These are phyloP conservation scores for Durusdinium trenchii DNA, from an alignment of 73 alveolate genomes.

Conservation along the genomic window DNA sequence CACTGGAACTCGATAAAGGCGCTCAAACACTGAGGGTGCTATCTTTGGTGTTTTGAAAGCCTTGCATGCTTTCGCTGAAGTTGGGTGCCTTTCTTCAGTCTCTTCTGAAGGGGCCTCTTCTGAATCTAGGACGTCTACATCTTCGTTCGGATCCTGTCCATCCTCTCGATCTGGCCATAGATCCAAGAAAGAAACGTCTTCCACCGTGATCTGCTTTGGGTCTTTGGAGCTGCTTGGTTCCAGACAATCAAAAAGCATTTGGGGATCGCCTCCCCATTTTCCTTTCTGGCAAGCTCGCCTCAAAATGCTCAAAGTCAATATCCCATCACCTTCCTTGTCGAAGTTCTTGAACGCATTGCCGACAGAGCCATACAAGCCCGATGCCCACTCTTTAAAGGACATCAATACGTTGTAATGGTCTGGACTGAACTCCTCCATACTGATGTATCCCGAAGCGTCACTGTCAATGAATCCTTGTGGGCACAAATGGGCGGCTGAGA, in stretches of 20 bases:
- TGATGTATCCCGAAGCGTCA: conserved; percentile 87
- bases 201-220: conserved; percentile 52
- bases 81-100: too few species aligned
- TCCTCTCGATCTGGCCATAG: conserved; percentile 79
- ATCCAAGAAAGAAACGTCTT: conserved; percentile 57
- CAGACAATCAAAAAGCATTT: conserved; percentile 37
- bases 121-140: not conserved
- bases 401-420: conserved; percentile 70
- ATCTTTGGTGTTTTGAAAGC: not conserved
- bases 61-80: too few species aligned
- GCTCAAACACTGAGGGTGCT: conserved; percentile 51
- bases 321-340: conserved; percentile 84
- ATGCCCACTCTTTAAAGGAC: conserved; percentile 89
- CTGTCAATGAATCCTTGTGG: conserved; percentile 69
- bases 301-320: conserved; percentile 53
- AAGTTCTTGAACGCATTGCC: conserved; percentile 87
- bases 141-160: not conserved
- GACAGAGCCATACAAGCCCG: conserved; percentile 66
- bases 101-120: not conserved
- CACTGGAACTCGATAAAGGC: conserved; percentile 11
- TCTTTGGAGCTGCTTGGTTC: conserved; percentile 22
- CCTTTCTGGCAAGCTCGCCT: conserved; percentile 77
- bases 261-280: conserved; percentile 79
- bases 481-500: not conserved
- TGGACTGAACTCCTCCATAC: conserved; percentile 89